These are phyloP conservation scores for Alternaria triticimaculans DNA, from an alignment of 2,329 filamentous ascomycete genomes.

Conservation along the genomic window DNA sequence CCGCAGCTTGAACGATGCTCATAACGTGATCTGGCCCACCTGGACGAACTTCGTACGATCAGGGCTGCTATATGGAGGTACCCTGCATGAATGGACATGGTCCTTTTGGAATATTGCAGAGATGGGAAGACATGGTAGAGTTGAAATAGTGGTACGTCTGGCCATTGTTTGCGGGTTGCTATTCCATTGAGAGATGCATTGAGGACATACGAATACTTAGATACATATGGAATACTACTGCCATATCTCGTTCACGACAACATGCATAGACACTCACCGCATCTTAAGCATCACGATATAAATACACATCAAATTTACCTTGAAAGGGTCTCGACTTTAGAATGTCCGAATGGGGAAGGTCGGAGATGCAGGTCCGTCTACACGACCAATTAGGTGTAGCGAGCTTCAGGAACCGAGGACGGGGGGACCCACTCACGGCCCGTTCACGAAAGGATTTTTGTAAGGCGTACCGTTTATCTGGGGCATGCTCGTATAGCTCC, in stretches of 20 bases:
- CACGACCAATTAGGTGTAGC: background rate
- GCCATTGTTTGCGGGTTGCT: background rate
- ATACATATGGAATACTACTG: background rate
- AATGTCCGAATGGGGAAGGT: background rate
- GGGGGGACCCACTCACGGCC: background rate
- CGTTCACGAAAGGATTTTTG: background rate
- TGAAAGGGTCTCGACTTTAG: background rate
- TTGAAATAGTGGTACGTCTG: background rate
- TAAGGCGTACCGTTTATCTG: slow-evolving; percentile 18
- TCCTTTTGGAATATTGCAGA: background rate
- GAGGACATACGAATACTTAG: background rate
- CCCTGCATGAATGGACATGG: background rate
- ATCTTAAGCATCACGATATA: background rate
- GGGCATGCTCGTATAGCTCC: slow-evolving; percentile 10
- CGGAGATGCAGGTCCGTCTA: background rate
- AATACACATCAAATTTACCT: background rate
- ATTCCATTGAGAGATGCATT: background rate
- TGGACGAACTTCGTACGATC: background rate
- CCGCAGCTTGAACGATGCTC: background rate
- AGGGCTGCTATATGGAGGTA: background rate
- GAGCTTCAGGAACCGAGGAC: background rate
- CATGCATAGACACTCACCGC: background rate
- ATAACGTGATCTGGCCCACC: background rate
- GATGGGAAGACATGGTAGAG: background rate
- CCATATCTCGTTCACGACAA: background rate